These are phyloP conservation scores for Xylaria arbuscula DNA, from an alignment of 2,329 filamentous ascomycete genomes.

Conservation along the genomic window DNA sequence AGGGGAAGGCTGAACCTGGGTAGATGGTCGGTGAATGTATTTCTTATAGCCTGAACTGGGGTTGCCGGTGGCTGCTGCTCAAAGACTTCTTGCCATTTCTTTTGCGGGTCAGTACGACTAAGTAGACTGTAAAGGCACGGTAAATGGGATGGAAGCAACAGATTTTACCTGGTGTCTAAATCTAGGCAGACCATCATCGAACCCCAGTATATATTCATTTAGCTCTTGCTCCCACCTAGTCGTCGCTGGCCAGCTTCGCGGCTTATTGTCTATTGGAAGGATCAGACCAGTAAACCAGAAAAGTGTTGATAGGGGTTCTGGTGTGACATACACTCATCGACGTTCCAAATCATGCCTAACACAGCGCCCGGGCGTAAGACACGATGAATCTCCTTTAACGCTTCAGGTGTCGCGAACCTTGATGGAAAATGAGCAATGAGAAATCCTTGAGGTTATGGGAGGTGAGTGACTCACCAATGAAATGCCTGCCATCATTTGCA, in stretches of 20 bases:
- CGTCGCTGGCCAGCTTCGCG: slow-evolving; percentile 63
- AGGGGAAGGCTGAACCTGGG: slow-evolving; percentile 71
- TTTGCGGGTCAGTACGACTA: slow-evolving; percentile 27
- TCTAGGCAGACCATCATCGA: slow-evolving; percentile 69
- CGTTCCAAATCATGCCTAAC: slow-evolving; percentile 78
- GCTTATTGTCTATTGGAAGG: slow-evolving; percentile 69
- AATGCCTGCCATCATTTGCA: slow-evolving; percentile 51
- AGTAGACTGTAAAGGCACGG: not conserved
- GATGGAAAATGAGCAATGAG: slow-evolving; percentile 17
- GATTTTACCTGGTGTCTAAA: slow-evolving; percentile 66
- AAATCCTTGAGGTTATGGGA: not conserved
- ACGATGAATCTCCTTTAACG: slow-evolving; percentile 74
- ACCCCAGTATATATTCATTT: slow-evolving; percentile 66
- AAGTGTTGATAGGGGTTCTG: not conserved
- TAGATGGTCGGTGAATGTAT: slow-evolving; percentile 54
- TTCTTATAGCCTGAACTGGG: slow-evolving; percentile 62
- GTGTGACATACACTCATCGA: slow-evolving; percentile 70
- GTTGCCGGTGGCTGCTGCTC: slow-evolving; percentile 66
- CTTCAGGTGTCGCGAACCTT: slow-evolving; percentile 74
- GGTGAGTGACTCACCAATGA: slow-evolving; percentile 60
- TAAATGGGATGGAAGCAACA: slow-evolving; percentile 22
- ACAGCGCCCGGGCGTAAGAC: slow-evolving; percentile 69
- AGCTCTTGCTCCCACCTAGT: slow-evolving; percentile 71
- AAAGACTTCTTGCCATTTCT: slow-evolving; percentile 73
- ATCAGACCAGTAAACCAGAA: slow-evolving; percentile 20